Conservation (phyloP, 2,329 filamentous ascomycete genomes). For the Stemphylium beticola region DNA sequence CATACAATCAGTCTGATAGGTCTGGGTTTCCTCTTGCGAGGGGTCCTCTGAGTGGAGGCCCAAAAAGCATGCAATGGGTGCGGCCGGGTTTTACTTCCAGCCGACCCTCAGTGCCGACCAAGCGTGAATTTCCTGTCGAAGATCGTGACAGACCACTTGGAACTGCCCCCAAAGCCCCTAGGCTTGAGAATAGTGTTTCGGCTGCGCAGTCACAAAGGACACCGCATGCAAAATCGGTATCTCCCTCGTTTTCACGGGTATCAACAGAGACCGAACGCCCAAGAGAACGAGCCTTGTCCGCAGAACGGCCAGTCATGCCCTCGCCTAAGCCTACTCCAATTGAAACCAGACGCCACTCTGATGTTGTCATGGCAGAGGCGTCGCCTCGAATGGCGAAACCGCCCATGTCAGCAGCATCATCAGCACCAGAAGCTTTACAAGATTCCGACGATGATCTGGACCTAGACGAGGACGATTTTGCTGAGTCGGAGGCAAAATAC, state of each 20-base stretch:
- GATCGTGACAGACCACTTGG: conserved; percentile 50
- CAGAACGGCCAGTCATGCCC: conserved; percentile 25
- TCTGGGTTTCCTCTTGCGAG: conserved; percentile 36
- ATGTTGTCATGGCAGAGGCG: conserved; percentile 44
- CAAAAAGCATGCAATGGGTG: conserved; percentile 52
- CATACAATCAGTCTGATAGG: conserved; percentile 40
- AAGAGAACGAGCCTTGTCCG: conserved; percentile 31
- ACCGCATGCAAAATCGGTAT: conserved; percentile 34
- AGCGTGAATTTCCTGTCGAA: conserved; percentile 53
- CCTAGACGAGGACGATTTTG: conserved; percentile 54
- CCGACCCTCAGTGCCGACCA: conserved; percentile 50
- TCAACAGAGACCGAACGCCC: conserved; percentile 22
- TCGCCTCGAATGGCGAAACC: conserved; percentile 37
- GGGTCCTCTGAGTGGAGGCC: conserved; percentile 41
- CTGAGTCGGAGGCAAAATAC: conserved; percentile 55
- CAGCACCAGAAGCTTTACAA: conserved; percentile 40
- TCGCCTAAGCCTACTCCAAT: conserved; percentile 38
- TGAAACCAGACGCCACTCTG: conserved; percentile 42
- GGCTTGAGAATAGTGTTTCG: conserved; percentile 33
- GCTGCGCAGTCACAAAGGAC: conserved; percentile 26
- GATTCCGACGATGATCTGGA: conserved; percentile 57
- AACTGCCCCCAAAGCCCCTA: conserved; percentile 42
- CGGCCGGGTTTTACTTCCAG: conserved; percentile 48
- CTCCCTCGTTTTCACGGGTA: conserved; percentile 24
- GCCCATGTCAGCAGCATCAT: conserved; percentile 38